phyloP scores from a whole-genome alignment of 495 filamentous ascomycete species.

The Trichocladium antarcticum region DNA sequence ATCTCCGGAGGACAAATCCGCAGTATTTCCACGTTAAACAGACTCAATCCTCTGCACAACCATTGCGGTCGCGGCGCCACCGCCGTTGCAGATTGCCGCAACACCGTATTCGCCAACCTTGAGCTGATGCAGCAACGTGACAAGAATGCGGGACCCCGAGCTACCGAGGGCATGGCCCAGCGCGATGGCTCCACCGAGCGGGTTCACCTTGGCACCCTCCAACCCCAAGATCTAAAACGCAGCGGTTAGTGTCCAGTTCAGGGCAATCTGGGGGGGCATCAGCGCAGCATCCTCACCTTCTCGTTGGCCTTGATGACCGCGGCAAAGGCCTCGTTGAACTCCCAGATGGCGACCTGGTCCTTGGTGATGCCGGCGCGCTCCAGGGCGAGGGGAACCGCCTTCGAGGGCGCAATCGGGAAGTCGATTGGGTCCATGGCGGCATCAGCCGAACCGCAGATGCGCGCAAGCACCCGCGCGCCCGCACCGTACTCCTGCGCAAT shows the following conservation, averaged over 20 bases:
- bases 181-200: conserved; percentile 80
- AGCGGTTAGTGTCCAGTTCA: conserved; percentile 10
- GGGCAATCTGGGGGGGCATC: conserved; percentile 4
- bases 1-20: no score
- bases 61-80: conserved; percentile 81
- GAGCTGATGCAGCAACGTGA: conserved; percentile 80
- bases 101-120: conserved; percentile 87
- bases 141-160: conserved; percentile 85
- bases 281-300: conserved; percentile 45
- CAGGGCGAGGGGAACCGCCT: conserved; percentile 85
- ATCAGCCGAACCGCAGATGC: conserved; percentile 77
- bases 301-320: conserved; percentile 92
- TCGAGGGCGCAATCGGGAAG: conserved; percentile 86
- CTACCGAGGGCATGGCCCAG: conserved; percentile 92
- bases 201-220: conserved; percentile 67
- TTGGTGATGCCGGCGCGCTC: conserved; percentile 77
- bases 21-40: conserved; percentile 30
- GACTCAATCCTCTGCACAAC: conserved; percentile 79
- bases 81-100: conserved; percentile 94
- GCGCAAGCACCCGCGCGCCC: conserved; percentile 64
- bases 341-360: conserved; percentile 86
- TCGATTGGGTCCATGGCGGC: conserved; percentile 89
- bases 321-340: conserved; percentile 97
- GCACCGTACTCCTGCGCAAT: conserved; percentile 64
- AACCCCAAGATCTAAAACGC: conserved; percentile 63